Evolutionary conservation across 139 green algal species (phyloP).

Genomic region (Volvox africanus): DNA sequence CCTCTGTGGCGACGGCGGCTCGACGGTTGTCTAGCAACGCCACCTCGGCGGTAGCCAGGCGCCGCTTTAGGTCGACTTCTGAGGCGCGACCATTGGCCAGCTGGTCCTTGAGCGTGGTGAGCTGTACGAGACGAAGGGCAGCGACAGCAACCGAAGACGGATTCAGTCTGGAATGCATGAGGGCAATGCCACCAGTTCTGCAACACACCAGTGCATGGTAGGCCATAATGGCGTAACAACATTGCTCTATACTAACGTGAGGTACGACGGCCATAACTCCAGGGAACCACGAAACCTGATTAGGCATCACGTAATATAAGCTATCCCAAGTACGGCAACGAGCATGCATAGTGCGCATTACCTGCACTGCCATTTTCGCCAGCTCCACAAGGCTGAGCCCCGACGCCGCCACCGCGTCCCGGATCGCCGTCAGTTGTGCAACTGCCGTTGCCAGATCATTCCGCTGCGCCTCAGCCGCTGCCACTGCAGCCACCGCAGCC

Average conservation of each 20-base stretch:
- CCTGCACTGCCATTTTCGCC: constrained; percentile 12
- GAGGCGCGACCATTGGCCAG: not conserved
- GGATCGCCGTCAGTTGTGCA: not conserved
- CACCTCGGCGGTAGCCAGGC: constrained; percentile 16
- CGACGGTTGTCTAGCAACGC: not conserved
- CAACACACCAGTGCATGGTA: no score
- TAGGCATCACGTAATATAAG: no score
- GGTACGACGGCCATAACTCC: no score
- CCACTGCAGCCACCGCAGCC: not conserved
- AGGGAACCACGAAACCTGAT: no score
- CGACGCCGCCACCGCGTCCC: constrained; percentile 11
- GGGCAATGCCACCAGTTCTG: no score
- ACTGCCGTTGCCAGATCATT: not conserved
- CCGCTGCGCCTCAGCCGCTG: not conserved
- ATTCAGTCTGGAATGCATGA: no score
- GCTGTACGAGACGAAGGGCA: not conserved
- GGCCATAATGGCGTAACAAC: no score
- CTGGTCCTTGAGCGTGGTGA: not conserved
- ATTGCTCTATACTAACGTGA: no score
- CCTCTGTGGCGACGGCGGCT: not conserved
- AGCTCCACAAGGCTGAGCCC: constrained; percentile 24
- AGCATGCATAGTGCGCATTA: not conserved
- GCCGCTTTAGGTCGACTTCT: constrained; percentile 16
- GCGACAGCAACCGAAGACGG: not conserved
- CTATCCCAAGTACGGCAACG: no score